A percentile compares a stretch with the other conserved stretches of the same genome.
Evolutionary conservation across 257 asterid genomes (phyloP).

Genomic region (Jasminum sambac): DNA sequence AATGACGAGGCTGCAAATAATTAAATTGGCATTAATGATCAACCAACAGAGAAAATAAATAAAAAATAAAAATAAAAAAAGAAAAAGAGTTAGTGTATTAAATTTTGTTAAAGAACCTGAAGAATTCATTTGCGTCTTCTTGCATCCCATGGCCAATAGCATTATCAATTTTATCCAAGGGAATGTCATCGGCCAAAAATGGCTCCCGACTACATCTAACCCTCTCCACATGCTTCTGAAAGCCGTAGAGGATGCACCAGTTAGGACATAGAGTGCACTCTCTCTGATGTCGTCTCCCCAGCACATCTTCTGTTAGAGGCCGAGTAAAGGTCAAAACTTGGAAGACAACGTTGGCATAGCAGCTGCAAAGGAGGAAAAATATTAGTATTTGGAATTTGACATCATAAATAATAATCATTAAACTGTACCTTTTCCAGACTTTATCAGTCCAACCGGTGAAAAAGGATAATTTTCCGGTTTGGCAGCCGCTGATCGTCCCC

Average conservation of each 20-base stretch:
- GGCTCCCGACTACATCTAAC: slow-evolving; percentile 62
- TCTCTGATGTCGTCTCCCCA: slow-evolving; percentile 76
- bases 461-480: too few relatives aligned
- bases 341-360: slow-evolving; percentile 94
- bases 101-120: slow-evolving; percentile 2
- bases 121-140: slow-evolving; percentile 97
- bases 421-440: too few relatives aligned
- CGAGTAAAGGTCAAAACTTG: slow-evolving; percentile 88
- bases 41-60: too few relatives aligned
- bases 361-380: slow-evolving; percentile 52
- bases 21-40: slow-evolving; percentile 5
- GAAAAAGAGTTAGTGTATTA: not conserved
- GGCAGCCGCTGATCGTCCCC: too few relatives aligned
- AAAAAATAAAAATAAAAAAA: too few relatives aligned
- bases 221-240: slow-evolving; percentile 73
- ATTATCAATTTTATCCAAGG: slow-evolving; percentile 84
- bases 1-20: slow-evolving; percentile 76
- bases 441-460: too few relatives aligned
- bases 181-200: slow-evolving; percentile 91
- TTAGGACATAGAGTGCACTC: slow-evolving; percentile 48
- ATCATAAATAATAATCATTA: slow-evolving; percentile 7
- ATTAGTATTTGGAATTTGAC: slow-evolving; percentile 8
- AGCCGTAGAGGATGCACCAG: slow-evolving; percentile 96
- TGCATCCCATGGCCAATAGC: slow-evolving; percentile 90
- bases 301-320: slow-evolving; percentile 83